Percentiles rank a stretch among this genome's conserved stretches.
phyloP scores from a whole-genome alignment of 495 filamentous ascomycete genomes.

The Penicillium silybi region DNA sequence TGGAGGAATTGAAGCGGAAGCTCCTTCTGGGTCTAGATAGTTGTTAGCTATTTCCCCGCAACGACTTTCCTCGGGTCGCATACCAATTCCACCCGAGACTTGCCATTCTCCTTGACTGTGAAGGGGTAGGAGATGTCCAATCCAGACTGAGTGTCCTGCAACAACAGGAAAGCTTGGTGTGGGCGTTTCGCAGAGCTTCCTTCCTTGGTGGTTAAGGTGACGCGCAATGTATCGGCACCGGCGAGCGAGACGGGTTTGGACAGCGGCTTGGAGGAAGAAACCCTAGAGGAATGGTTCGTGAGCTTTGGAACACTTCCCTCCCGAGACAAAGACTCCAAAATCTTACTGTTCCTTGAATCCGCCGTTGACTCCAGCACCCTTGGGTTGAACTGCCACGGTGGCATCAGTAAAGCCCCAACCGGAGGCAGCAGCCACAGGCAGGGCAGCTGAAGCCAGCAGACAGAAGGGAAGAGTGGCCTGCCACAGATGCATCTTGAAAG shows the following conservation, averaged over 20 bases:
- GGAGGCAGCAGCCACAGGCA: slow-evolving; percentile 56
- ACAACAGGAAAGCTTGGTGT: slow-evolving; percentile 87
- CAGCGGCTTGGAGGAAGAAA: slow-evolving; percentile 60
- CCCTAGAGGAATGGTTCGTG: slow-evolving; percentile 41
- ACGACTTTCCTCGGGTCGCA: neutral
- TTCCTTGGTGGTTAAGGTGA: slow-evolving; percentile 77
- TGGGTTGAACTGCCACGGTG: slow-evolving; percentile 69
- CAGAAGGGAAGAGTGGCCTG: slow-evolving; percentile 36
- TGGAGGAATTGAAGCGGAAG: slow-evolving; percentile 78
- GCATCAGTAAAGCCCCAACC: slow-evolving; percentile 86
- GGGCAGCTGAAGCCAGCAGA: slow-evolving; percentile 36
- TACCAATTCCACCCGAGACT: slow-evolving; percentile 80
- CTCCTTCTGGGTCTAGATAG: slow-evolving; percentile 74
- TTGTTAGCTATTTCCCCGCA: neutral
- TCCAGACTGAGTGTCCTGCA: slow-evolving; percentile 68
- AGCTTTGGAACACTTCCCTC: slow-evolving; percentile 1
- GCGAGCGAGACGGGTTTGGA: slow-evolving; percentile 62
- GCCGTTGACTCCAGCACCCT: slow-evolving; percentile 59
- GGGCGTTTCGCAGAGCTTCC: slow-evolving; percentile 72
- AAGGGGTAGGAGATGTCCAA: slow-evolving; percentile 89
- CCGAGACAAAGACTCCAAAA: neutral
- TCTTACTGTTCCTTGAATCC: slow-evolving; percentile 70
- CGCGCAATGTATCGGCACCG: slow-evolving; percentile 70
- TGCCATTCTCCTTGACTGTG: slow-evolving; percentile 80
- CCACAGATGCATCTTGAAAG: slow-evolving; percentile 41